Percentiles rank a stretch among this genome's conserved stretches.
These are phyloP conservation scores for Hordeum marinum DNA, from an alignment of 176 grass and related monocot species.

Conservation along the genomic window DNA sequence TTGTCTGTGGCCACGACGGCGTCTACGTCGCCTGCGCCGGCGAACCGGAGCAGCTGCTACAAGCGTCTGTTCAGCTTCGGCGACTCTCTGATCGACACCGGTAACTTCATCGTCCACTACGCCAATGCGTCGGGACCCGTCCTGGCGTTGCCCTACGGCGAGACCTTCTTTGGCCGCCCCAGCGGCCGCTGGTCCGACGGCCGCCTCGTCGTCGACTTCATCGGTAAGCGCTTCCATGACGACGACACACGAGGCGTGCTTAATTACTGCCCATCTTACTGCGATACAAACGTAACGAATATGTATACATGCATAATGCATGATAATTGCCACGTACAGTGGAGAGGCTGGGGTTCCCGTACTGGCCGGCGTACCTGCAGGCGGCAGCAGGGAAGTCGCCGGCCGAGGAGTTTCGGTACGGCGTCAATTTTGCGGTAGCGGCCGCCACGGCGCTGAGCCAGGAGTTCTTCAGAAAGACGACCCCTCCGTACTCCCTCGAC, in stretches of 20 bases:
- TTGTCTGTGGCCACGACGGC: not conserved
- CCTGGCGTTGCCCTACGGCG: slow-evolving; percentile 44
- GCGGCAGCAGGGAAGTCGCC: not conserved
- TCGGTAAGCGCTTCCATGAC: not conserved
- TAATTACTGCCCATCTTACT: too few relatives aligned
- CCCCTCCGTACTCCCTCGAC: slow-evolving; percentile 53
- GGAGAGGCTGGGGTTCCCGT: too few relatives aligned
- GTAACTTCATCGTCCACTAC: slow-evolving; percentile 54
- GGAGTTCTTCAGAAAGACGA: slow-evolving; percentile 50
- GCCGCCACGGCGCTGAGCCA: slow-evolving; percentile 63
- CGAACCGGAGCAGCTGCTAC: slow-evolving; percentile 24
- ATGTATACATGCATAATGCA: not conserved
- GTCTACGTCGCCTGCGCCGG: not conserved
- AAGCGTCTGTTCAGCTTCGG: slow-evolving; percentile 57
- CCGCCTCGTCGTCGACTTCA: slow-evolving; percentile 61
- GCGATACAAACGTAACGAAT: not conserved
- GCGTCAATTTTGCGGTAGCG: slow-evolving; percentile 77
- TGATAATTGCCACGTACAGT: too few relatives aligned
- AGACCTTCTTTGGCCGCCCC: slow-evolving; percentile 71
- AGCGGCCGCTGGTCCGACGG: slow-evolving; percentile 74
- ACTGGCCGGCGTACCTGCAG: too few relatives aligned
- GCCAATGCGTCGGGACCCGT: slow-evolving; percentile 24
- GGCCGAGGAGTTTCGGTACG: slow-evolving; percentile 44
- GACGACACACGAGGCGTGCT: not conserved
- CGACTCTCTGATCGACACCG: slow-evolving; percentile 62